Conservation (phyloP, 345 rosid species). For the Brassica incana region DNA sequence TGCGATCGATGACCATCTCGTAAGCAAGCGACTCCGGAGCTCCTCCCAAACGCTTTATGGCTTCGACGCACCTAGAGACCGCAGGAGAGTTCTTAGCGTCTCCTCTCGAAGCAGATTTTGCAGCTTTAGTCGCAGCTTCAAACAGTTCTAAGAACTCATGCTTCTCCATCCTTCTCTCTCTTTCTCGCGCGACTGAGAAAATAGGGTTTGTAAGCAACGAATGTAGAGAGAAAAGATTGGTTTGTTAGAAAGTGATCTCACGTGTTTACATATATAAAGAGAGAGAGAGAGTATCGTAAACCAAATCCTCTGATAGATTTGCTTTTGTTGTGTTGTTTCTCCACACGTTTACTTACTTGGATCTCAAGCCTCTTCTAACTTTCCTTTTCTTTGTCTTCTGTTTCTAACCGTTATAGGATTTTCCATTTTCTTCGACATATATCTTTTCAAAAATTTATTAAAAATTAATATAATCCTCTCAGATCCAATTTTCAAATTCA, state of each 20-base stretch:
- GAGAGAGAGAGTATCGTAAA: not conserved
- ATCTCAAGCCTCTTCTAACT: not conserved
- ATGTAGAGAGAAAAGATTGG: not conserved
- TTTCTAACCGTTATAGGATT: not conserved
- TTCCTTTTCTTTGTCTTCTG: not conserved
- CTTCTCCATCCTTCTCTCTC: not conserved
- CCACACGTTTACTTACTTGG: not conserved
- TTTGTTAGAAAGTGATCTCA: not conserved
- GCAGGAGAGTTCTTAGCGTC: not conserved
- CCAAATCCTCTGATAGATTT: not conserved
- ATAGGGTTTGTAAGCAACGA: not conserved
- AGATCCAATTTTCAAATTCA: not conserved
- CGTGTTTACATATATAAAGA: no score
- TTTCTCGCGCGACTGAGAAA: not conserved
- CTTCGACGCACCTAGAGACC: conserved; percentile 9
- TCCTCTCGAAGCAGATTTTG: conserved; percentile 6
- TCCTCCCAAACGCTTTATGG: not conserved
- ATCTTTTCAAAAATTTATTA: not conserved
- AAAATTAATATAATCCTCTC: not conserved
- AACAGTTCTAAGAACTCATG: not conserved
- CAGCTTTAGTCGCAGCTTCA: not conserved
- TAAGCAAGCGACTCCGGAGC: conserved; percentile 20
- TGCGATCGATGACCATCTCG: not conserved
- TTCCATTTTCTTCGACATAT: not conserved
- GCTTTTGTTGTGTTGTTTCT: not conserved